These are phyloP conservation scores for Kwoniella sp. DNA, from an alignment of 768 basidiomycete genomes.

Conservation along the genomic window DNA sequence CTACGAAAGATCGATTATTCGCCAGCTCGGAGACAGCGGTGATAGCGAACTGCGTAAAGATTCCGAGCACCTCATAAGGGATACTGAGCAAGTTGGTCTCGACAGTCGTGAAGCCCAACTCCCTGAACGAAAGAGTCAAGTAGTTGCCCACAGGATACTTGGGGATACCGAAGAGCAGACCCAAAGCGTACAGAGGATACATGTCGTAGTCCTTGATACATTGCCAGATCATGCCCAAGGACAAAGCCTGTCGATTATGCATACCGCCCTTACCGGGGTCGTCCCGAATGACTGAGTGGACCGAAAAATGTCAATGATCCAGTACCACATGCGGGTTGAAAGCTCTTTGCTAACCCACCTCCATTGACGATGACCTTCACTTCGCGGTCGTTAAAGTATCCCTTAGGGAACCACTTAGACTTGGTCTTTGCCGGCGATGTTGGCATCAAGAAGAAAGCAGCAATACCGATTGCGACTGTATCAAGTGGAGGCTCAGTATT, in stretches of 20 bases:
- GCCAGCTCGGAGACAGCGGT: conserved; percentile 28
- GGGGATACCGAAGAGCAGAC: conserved; percentile 50
- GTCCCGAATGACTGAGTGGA: conserved; percentile 26
- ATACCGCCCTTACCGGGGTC: conserved; percentile 30
- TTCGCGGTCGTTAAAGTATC: conserved; percentile 53
- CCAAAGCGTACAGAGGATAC: conserved; percentile 53
- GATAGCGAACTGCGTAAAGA: conserved; percentile 39
- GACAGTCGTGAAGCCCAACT: conserved; percentile 51
- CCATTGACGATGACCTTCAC: conserved; percentile 54
- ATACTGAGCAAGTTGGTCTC: conserved; percentile 52
- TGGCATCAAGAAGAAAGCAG: conserved; percentile 53
- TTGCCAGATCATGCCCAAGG: conserved; percentile 36
- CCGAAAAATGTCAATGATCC: background rate
- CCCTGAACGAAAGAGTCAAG: conserved; percentile 45
- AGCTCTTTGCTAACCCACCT: background rate
- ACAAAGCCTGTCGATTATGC: conserved; percentile 51
- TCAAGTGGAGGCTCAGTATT: conserved; percentile 14
- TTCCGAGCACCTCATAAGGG: conserved; percentile 42
- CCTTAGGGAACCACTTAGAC: conserved; percentile 45
- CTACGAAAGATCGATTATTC: conserved; percentile 35
- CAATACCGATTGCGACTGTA: conserved; percentile 46
- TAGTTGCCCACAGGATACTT: conserved; percentile 43
- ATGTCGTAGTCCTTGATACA: conserved; percentile 48
- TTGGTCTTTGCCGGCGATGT: conserved; percentile 50
- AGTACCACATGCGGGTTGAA: too few species aligned